Percentiles rank a stretch among this genome's conserved stretches.
These are phyloP conservation scores for Boletales sp. DNA, from an alignment of 768 basidiomycete genomes.

Conservation along the genomic window DNA sequence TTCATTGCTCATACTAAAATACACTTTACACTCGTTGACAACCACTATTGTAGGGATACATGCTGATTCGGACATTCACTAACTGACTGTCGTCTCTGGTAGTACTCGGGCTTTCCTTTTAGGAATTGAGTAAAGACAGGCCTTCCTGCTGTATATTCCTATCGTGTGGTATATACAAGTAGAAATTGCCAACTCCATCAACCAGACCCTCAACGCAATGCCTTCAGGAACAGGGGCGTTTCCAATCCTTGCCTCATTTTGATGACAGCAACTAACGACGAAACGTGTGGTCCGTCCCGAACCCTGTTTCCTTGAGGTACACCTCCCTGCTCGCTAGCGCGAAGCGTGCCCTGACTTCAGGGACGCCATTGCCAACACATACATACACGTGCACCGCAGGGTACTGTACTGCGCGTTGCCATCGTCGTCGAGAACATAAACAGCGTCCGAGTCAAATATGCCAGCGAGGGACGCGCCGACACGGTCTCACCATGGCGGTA, in stretches of 20 bases:
- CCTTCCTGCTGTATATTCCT: background rate
- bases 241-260: slow-evolving; percentile 42
- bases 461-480: too few relatives aligned
- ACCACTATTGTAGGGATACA: background rate
- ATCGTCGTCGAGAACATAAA: slow-evolving; percentile 50
- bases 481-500: too few relatives aligned
- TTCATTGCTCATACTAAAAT: background rate
- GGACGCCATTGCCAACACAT: slow-evolving; percentile 54
- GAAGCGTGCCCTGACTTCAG: slow-evolving; percentile 44
- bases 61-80: background rate
- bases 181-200: background rate
- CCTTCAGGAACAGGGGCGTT: slow-evolving; percentile 40
- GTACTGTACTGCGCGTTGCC: slow-evolving; percentile 11
- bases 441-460: too few relatives aligned
- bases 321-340: slow-evolving; percentile 53
- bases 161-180: too few relatives aligned
- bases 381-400: slow-evolving; percentile 48
- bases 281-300: slow-evolving; percentile 12
- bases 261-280: slow-evolving; percentile 15
- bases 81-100: background rate
- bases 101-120: background rate
- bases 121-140: background rate
- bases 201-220: background rate
- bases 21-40: background rate
- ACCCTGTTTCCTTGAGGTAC: slow-evolving; percentile 38